phyloP scores from a whole-genome alignment of 208 protist genomes.

The Angomonas ambiguus region DNA sequence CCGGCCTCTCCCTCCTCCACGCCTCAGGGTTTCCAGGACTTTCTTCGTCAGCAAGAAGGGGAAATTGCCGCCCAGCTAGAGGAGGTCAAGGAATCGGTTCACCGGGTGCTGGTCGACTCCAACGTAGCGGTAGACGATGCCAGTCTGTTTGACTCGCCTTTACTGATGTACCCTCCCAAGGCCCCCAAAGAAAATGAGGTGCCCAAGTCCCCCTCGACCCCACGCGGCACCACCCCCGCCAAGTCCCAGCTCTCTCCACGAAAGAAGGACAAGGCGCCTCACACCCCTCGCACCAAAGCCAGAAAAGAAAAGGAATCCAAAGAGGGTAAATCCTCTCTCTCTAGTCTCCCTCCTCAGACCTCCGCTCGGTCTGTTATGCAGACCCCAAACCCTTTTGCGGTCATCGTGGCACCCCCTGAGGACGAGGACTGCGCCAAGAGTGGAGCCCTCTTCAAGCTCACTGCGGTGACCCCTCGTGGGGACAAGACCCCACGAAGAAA shows the following conservation, averaged over 20 bases:
- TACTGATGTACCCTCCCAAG: constrained; percentile 11
- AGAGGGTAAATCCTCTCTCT: neutral
- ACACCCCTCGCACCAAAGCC: constrained; percentile 8
- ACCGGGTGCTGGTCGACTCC: constrained; percentile 6
- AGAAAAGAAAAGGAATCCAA: constrained; percentile 2
- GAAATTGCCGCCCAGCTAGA: constrained; percentile 26
- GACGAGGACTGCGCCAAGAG: constrained; percentile 7
- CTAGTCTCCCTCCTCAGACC: neutral
- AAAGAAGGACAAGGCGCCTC: constrained; percentile 7
- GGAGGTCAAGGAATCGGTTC: constrained; percentile 16
- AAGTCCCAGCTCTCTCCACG: constrained; percentile 1
- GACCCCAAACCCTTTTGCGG: neutral
- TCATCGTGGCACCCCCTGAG: neutral
- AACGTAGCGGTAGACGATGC: constrained; percentile 16
- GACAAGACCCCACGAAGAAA: neutral
- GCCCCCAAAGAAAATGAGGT: neutral
- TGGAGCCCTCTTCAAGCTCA: neutral
- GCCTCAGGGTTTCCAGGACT: constrained; percentile 17
- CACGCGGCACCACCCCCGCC: neutral
- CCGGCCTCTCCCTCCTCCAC: neutral
- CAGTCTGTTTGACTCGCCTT: constrained; percentile 19
- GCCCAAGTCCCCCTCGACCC: constrained; percentile 6
- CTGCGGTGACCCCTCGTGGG: neutral
- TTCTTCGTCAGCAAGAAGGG: constrained; percentile 20
- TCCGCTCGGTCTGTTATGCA: constrained; percentile 1